These are phyloP conservation scores for Acanthamoeba divionensis DNA, from an alignment of 208 protist species.

Conservation along the genomic window DNA sequence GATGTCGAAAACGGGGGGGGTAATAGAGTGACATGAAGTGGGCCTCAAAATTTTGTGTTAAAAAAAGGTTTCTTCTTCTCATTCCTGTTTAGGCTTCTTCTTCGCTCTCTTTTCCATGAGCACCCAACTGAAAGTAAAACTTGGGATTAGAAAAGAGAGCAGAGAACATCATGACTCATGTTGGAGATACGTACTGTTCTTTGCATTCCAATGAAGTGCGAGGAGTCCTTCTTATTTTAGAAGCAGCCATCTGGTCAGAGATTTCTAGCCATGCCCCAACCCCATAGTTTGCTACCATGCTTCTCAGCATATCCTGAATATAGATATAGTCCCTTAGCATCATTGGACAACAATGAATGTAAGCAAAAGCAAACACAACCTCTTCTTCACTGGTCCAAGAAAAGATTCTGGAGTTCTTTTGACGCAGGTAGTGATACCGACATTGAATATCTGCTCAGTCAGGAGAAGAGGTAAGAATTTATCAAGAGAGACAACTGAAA, in stretches of 20 bases:
- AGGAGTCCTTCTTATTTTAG: background rate
- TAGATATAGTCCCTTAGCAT: too few relatives aligned
- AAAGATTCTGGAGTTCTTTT: background rate
- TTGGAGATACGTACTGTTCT: background rate
- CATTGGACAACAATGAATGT: too few relatives aligned
- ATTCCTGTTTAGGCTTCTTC: too few relatives aligned
- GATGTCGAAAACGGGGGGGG: background rate
- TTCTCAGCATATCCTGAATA: too few relatives aligned
- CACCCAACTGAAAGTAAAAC: background rate
- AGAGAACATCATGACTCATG: background rate
- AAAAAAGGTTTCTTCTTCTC: too few relatives aligned
- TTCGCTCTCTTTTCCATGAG: background rate
- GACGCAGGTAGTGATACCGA: constrained; percentile 38
- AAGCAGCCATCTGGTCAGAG: background rate
- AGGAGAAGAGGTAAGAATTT: background rate
- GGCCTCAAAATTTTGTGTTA: too few relatives aligned
- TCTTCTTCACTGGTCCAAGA: constrained; percentile 2
- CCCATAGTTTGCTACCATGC: too few relatives aligned
- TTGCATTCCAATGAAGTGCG: background rate
- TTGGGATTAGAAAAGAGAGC: background rate
- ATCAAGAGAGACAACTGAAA: background rate
- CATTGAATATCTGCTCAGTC: constrained; percentile 11
- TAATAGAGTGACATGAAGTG: background rate
- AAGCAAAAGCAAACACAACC: background rate
- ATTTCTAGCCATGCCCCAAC: too few relatives aligned